Evolutionary conservation across 2,329 filamentous ascomycete species (phyloP).

Genomic region (Clonostachys chloroleuca): DNA sequence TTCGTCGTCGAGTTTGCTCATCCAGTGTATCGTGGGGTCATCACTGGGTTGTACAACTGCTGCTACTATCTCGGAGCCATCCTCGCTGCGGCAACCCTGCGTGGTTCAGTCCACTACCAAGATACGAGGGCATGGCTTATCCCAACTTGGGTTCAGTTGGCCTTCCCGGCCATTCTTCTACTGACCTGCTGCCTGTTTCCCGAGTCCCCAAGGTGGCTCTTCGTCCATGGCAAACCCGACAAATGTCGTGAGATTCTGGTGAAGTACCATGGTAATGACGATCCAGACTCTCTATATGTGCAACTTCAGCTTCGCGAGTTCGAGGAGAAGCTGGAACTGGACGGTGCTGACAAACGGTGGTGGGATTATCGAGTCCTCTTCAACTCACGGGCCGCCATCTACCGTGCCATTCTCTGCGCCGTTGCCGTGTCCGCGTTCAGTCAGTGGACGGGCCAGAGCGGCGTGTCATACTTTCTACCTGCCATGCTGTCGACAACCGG

Average conservation of each 20-base stretch:
- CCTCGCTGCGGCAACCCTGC: conserved; percentile 41
- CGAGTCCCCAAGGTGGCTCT: conserved; percentile 32
- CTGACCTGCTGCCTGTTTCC: conserved; percentile 25
- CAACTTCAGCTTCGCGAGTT: conserved; percentile 35
- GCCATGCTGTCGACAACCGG: conserved; percentile 47
- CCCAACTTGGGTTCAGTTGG: conserved; percentile 36
- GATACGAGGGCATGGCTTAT: conserved; percentile 33
- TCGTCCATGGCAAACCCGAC: conserved; percentile 23
- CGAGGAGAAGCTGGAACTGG: conserved; percentile 34
- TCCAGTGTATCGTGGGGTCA: conserved; percentile 54
- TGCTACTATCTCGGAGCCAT: conserved; percentile 43
- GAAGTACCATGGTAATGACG: conserved; percentile 35
- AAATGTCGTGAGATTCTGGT: conserved; percentile 20
- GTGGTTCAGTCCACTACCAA: conserved; percentile 31
- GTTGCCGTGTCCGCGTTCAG: conserved; percentile 33
- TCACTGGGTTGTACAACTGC: conserved; percentile 29
- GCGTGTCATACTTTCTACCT: conserved; percentile 43
- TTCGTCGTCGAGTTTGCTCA: conserved; percentile 61
- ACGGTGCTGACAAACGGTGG: conserved; percentile 41
- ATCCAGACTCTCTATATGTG: conserved; percentile 22
- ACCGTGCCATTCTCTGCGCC: conserved; percentile 38
- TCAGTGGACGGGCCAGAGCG: conserved; percentile 36
- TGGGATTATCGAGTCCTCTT: conserved; percentile 43
- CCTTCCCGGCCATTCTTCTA: conserved; percentile 32
- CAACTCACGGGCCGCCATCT: conserved; percentile 27